Evolutionary conservation across 2,329 filamentous ascomycete genomes (phyloP).

Genomic region (Fusarium tanahbumbuense): DNA sequence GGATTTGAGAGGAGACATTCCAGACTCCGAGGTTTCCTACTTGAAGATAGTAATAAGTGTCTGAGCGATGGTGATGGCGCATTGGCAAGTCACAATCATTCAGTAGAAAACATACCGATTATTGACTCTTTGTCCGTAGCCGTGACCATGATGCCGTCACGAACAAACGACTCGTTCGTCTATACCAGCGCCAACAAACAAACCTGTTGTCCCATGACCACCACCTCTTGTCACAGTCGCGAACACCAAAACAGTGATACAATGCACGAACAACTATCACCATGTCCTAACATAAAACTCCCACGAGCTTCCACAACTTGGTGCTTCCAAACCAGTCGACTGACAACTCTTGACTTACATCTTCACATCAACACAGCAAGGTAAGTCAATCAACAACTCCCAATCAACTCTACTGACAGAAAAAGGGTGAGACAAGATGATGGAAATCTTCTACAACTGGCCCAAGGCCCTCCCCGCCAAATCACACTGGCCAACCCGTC

Average conservation of each 20-base stretch:
- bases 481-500: background rate
- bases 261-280: background rate
- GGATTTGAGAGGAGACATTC: too few relatives aligned
- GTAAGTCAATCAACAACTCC: background rate
- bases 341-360: background rate
- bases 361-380: background rate
- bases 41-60: too few relatives aligned
- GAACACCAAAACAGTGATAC: background rate
- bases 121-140: too few relatives aligned
- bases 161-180: background rate
- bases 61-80: too few relatives aligned
- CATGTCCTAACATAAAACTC: background rate
- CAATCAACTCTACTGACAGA: background rate
- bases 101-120: too few relatives aligned
- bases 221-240: background rate
- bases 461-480: background rate
- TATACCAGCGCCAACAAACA: background rate
- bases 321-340: background rate
- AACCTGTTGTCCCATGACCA: background rate
- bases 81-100: too few relatives aligned
- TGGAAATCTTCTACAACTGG: background rate
- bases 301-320: rapidly evolving
- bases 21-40: too few relatives aligned
- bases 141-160: background rate
- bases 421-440: constrained; percentile 6